Percentiles rank a stretch among this genome's conserved stretches.
phyloP scores from a whole-genome alignment of 2,329 filamentous ascomycete genomes.

The Verticillium dahliae region DNA sequence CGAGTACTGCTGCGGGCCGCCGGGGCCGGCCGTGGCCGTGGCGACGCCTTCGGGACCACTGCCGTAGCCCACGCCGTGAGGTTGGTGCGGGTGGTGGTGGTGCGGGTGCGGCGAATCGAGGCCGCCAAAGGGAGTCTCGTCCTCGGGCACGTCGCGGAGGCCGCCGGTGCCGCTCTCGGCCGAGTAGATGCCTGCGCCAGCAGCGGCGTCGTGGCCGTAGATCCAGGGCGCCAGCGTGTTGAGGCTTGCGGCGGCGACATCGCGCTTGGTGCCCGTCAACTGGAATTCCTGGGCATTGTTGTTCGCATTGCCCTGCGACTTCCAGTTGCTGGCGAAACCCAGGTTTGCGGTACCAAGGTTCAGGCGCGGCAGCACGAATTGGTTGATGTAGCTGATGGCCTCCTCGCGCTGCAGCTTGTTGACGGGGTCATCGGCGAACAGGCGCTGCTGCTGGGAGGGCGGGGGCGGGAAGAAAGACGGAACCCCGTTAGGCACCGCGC shows the following conservation, averaged over 20 bases:
- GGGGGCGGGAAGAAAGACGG: conserved; percentile 54
- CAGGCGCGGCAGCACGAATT: conserved; percentile 57
- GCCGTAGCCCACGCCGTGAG: not conserved
- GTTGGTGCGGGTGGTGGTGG: conserved; percentile 3
- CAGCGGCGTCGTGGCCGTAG: conserved; percentile 39
- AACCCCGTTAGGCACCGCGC: conserved; percentile 57
- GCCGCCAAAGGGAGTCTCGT: conserved; percentile 13
- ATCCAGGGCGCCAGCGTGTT: conserved; percentile 52
- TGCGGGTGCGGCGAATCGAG: conserved; percentile 7
- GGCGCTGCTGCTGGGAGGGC: conserved; percentile 29
- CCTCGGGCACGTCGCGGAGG: conserved; percentile 12
- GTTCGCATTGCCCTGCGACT: conserved; percentile 11
- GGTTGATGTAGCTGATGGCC: conserved; percentile 62
- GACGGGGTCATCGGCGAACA: conserved; percentile 45
- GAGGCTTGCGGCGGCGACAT: conserved; percentile 42
- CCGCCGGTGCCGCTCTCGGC: conserved; percentile 11
- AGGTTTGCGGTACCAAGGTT: conserved; percentile 45
- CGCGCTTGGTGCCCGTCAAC: conserved; percentile 26
- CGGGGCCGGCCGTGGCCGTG: not conserved
- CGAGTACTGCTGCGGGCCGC: not conserved
- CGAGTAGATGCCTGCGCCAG: conserved; percentile 35
- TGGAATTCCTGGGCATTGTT: not conserved
- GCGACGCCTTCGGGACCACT: not conserved
- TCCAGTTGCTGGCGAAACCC: conserved; percentile 19
- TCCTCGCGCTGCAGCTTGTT: conserved; percentile 62